Evolutionary conservation across 257 asterid genomes (phyloP).

Genomic region (Nicotiana otophora): DNA sequence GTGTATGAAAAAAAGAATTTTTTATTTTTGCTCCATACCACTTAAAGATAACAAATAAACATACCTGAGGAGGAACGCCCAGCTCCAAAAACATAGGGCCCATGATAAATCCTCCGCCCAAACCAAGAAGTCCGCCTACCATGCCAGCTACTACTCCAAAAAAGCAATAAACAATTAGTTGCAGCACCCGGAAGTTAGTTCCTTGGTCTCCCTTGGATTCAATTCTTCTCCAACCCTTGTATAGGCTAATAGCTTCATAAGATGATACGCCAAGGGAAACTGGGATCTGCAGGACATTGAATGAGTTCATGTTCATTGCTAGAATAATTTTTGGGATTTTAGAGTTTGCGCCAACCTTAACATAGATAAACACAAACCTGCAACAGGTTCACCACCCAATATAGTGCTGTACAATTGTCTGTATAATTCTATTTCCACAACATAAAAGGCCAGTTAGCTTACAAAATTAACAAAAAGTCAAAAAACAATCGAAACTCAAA

Average conservation of each 20-base stretch:
- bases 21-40: neutral
- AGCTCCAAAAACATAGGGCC: conserved; percentile 51
- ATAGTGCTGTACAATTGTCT: conserved; percentile 52
- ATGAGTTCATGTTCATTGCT: neutral
- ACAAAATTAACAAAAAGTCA: neutral
- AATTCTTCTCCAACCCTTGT: conserved; percentile 83
- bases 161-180: conserved; percentile 59
- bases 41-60: neutral
- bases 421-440: conserved; percentile 51
- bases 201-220: conserved; percentile 71
- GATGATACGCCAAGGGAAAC: conserved; percentile 68
- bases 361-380: conserved; percentile 48
- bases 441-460: conserved; percentile 17
- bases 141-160: conserved; percentile 80
- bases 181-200: conserved; percentile 53
- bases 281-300: conserved; percentile 53
- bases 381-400: conserved; percentile 86
- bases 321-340: neutral
- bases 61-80: conserved; percentile 68
- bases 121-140: conserved; percentile 95
- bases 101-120: conserved; percentile 90
- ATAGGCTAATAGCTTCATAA: conserved; percentile 59
- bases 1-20: neutral
- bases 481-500: neutral
- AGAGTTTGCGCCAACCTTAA: neutral